phyloP scores from a whole-genome alignment of 2,329 filamentous ascomycete species.

The Penicillium brevicompactum region DNA sequence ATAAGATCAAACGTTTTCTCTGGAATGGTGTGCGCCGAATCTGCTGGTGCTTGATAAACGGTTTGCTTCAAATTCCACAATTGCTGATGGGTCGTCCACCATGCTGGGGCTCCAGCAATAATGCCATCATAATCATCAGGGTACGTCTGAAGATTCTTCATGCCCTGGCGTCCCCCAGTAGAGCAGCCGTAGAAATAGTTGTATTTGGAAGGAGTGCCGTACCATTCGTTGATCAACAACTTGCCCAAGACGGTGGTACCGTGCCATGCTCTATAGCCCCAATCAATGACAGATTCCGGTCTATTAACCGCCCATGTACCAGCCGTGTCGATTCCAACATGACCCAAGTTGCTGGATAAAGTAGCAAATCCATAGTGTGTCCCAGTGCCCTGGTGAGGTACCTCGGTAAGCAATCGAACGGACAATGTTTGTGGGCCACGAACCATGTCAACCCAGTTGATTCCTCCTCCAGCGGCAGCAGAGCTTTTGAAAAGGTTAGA shows the following conservation, averaged over 20 bases:
- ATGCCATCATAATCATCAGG: constrained; percentile 49
- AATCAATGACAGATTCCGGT: neutral
- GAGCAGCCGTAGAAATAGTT: neutral
- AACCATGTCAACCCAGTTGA: neutral
- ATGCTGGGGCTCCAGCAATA: constrained; percentile 53
- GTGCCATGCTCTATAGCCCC: neutral
- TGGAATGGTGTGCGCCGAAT: constrained; percentile 47
- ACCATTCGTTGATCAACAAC: neutral
- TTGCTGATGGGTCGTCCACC: constrained; percentile 54
- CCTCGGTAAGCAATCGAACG: neutral
- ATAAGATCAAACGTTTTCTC: constrained; percentile 48
- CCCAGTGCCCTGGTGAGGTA: neutral
- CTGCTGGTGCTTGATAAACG: constrained; percentile 51
- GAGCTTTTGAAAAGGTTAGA: neutral
- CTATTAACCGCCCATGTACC: neutral
- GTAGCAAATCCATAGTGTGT: neutral
- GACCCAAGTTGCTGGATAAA: neutral
- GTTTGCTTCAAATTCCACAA: constrained; percentile 49
- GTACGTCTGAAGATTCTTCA: neutral
- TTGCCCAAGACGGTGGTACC: neutral
- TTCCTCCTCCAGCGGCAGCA: neutral
- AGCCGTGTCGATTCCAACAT: neutral
- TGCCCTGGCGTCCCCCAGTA: neutral
- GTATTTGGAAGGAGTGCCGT: neutral
- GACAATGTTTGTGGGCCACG: neutral